Conservation (phyloP, 345 rosid genomes). For the Theobroma cacao region DNA sequence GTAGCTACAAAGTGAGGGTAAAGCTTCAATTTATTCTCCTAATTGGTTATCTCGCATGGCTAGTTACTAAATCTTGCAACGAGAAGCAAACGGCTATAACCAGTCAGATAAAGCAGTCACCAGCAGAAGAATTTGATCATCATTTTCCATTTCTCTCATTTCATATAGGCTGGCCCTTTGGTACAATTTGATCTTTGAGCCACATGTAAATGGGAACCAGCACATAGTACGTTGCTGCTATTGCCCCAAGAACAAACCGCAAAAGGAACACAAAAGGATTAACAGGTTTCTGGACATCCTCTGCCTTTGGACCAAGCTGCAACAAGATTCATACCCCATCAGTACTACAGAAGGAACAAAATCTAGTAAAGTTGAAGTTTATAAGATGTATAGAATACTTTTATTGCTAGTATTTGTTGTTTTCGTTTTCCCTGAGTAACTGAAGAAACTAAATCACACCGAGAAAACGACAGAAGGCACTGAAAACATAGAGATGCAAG, state of each 20-base stretch:
- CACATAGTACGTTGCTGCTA: conserved; percentile 78
- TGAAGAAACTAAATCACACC: background rate
- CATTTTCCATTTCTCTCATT: background rate
- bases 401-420: background rate
- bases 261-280: conserved; percentile 61
- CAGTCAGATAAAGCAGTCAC: background rate
- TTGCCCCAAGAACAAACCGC: conserved; percentile 67
- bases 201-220: conserved; percentile 95
- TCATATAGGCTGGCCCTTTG: conserved; percentile 80
- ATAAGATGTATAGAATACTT: background rate
- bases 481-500: background rate
- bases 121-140: background rate
- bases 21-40: background rate
- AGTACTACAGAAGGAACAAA: background rate
- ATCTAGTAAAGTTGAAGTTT: background rate
- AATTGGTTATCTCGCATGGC: background rate
- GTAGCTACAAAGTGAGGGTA: background rate
- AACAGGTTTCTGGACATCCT: conserved; percentile 76
- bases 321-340: background rate
- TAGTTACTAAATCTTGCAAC: background rate
- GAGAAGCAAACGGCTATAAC: background rate
- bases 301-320: conserved; percentile 92
- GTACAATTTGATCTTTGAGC: conserved; percentile 87
- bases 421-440: too few species aligned
- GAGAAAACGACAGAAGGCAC: background rate